Evolutionary conservation across 2,329 filamentous ascomycete species (phyloP).

Genomic region (Periconia macrospinosa): DNA sequence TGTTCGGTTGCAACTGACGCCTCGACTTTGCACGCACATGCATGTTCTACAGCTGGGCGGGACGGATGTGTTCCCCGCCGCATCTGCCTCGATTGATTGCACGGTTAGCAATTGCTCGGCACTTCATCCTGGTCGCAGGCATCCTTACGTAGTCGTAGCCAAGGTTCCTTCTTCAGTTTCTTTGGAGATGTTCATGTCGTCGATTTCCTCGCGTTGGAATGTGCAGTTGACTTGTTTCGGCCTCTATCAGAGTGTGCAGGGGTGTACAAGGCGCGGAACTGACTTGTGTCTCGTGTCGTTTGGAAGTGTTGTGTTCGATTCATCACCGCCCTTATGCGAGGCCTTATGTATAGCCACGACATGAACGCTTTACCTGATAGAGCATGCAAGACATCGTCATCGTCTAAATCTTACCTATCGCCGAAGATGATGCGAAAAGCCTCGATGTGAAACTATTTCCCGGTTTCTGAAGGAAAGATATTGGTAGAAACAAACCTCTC

Average conservation of each 20-base stretch:
- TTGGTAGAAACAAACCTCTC: too few relatives aligned
- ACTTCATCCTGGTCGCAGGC: not conserved
- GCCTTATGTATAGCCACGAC: conserved; percentile 10
- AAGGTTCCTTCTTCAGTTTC: not conserved
- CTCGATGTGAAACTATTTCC: too few relatives aligned
- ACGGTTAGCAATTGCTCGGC: not conserved
- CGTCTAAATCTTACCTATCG: not conserved
- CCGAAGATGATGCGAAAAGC: not conserved
- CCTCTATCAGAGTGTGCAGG: not conserved
- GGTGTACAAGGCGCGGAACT: not conserved
- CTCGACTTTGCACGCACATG: not conserved
- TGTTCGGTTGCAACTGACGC: not conserved
- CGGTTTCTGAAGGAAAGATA: too few relatives aligned
- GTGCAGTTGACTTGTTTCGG: not conserved
- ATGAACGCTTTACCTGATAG: conserved; percentile 9
- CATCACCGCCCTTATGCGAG: conserved; percentile 4
- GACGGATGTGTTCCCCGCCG: not conserved
- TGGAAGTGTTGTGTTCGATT: not conserved
- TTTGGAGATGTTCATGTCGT: not conserved
- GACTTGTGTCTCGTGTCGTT: not conserved
- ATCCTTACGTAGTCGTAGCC: not conserved
- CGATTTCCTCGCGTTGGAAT: not conserved
- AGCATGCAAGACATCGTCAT: not conserved
- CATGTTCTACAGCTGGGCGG: not conserved
- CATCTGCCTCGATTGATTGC: not conserved